These are phyloP conservation scores for Anthracocystis setariae DNA, from an alignment of 1,284 basidiomycete genomes.

Conservation along the genomic window DNA sequence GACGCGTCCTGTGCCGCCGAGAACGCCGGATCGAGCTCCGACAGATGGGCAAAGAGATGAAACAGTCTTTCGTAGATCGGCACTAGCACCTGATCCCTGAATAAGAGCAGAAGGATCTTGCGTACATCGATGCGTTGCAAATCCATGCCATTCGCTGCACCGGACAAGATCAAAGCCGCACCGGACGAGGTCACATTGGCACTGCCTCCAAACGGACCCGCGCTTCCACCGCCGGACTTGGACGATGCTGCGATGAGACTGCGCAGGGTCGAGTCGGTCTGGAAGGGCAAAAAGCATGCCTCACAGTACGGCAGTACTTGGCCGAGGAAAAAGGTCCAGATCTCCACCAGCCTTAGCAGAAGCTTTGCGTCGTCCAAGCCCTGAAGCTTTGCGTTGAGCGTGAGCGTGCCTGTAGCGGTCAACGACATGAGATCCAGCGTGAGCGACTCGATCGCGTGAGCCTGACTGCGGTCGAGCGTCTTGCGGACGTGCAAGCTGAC, in stretches of 20 bases:
- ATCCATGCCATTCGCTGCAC: conserved; percentile 8
- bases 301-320: conserved; percentile 89
- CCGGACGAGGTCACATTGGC: conserved; percentile 18
- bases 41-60: conserved; percentile 43
- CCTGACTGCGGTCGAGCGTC: conserved; percentile 68
- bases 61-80: conserved; percentile 59
- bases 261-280: conserved; percentile 60
- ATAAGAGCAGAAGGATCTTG: conserved; percentile 79
- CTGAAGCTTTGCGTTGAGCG: conserved; percentile 83
- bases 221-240: conserved; percentile 6
- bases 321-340: conserved; percentile 95
- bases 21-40: conserved; percentile 45
- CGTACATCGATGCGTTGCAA: conserved; percentile 77
- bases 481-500: conserved; percentile 76
- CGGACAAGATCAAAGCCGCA: conserved; percentile 18
- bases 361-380: conserved; percentile 74
- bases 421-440: conserved; percentile 84
- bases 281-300: conserved; percentile 71
- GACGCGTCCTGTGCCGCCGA: conserved; percentile 15
- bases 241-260: conserved; percentile 42
- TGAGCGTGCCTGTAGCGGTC: conserved; percentile 87
- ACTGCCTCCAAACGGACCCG: conserved; percentile 13
- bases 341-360: conserved; percentile 80
- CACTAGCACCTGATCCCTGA: conserved; percentile 74
- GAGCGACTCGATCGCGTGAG: conserved; percentile 72